Evolutionary conservation across 1,139 yeast species (phyloP), one percentile per base, ranked within the genome.

Genomic region (Wickerhamomyces sp.): DNA sequence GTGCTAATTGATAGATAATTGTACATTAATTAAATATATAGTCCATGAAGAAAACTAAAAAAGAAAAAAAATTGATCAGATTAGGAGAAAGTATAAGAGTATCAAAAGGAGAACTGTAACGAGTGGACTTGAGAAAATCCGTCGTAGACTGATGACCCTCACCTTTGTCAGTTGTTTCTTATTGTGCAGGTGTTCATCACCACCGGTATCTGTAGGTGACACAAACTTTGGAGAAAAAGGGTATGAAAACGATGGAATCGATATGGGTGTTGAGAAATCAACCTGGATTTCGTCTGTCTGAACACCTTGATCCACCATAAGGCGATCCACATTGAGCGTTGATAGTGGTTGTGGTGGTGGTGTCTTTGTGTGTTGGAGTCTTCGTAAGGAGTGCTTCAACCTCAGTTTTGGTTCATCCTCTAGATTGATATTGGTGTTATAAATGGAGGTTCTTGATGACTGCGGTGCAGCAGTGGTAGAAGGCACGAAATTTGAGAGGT

Each of bases 401-500:
- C 38, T 31, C n/a, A 31, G 28, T 5, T 15, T 14, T 13, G 21
- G 17, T 12, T 37, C 28, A n/a, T 23, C 20, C 11, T 22, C 19
- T n/a, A 22, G 32, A 26, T 8, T n/a, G 17, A 5, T 24, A 24
- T 14, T 16, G 23, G 27, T n/a, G 28, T 5, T 17, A 12, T 28
- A 5, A 19, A 17, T 27, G 27, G 15, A 6, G 27, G n/a, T n/a
- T n/a, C n/a, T n/a, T n/a, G n/a, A n/a, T n/a, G n/a, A n/a, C n/a
- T n/a, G n/a, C n/a, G n/a, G 18, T 25, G 27, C 5, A 13, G 27
- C 5, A 15, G 30, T 6, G 9, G 10, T 11, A 24, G 15, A 6
- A 7, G 27, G 32, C 28, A 28, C 17, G n/a, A 15, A 25, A 12
- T 40, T 30, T 4, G 42, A 39, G 9, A 52, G 30, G 32, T 61